Percentiles rank a stretch among this genome's conserved stretches.
Conservation (phyloP, 2,329 filamentous ascomycete species). For the Leptographium wingfieldii region DNA sequence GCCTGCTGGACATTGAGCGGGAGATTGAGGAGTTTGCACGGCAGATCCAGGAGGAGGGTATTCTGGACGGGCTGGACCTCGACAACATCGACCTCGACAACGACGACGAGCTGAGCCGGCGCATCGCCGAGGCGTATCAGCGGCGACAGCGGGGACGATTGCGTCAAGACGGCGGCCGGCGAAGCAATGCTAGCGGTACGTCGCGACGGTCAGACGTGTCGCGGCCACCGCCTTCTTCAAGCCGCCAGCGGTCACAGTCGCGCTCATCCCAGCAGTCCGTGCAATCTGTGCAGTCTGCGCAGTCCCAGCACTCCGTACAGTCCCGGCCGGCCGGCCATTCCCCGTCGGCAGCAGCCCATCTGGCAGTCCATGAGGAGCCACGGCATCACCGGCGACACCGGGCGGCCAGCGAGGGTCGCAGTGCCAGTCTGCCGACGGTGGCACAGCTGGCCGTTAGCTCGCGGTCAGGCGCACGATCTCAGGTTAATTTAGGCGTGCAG, state of each 20-base stretch:
- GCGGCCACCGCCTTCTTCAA: slow-evolving; percentile 9
- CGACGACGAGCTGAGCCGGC: slow-evolving; percentile 81
- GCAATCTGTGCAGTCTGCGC: neutral
- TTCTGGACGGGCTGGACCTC: slow-evolving; percentile 78
- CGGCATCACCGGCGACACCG: slow-evolving; percentile 26
- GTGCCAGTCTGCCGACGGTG: slow-evolving; percentile 34
- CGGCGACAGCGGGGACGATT: slow-evolving; percentile 55
- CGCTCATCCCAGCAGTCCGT: neutral
- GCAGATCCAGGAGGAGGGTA: slow-evolving; percentile 50
- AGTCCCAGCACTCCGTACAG: neutral
- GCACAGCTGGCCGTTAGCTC: slow-evolving; percentile 26
- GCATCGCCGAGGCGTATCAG: slow-evolving; percentile 80
- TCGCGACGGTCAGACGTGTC: neutral
- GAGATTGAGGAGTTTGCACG: slow-evolving; percentile 85
- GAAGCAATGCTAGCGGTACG: slow-evolving; percentile 15
- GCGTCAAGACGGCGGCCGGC: slow-evolving; percentile 33
- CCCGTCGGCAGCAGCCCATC: slow-evolving; percentile 20
- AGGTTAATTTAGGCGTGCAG: slow-evolving; percentile 46
- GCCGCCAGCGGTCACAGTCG: slow-evolving; percentile 25
- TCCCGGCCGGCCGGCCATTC: neutral
- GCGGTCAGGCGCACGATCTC: slow-evolving; percentile 45
- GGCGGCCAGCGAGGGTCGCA: slow-evolving; percentile 42
- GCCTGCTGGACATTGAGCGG: slow-evolving; percentile 66
- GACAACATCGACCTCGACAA: slow-evolving; percentile 73
- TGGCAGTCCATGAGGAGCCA: slow-evolving; percentile 37